Evolutionary conservation across 1,284 basidiomycete species (phyloP).

Genomic region (Cutaneotrichosporon cavernicola): DNA sequence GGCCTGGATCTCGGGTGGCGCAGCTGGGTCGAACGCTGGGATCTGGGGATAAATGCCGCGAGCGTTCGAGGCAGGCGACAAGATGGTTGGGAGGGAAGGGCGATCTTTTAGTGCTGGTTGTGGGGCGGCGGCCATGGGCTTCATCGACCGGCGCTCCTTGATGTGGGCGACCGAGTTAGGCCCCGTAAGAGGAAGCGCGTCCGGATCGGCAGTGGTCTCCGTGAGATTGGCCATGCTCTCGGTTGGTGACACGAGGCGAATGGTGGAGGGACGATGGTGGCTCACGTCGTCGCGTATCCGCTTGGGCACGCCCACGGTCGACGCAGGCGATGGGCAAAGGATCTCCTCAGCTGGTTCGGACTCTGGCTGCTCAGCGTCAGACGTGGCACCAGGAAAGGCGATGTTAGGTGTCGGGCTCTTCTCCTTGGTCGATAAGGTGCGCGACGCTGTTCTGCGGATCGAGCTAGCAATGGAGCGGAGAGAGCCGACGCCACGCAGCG

Average conservation of each 20-base stretch:
- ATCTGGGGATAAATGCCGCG: conserved; percentile 4
- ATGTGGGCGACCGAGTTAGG: conserved; percentile 29
- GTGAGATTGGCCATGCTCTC: conserved; percentile 6
- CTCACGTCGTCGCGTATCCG: conserved; percentile 31
- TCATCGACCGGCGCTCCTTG: conserved; percentile 40
- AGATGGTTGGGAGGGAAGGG: conserved; percentile 42
- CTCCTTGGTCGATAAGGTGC: conserved; percentile 19
- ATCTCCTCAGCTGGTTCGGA: conserved; percentile 22
- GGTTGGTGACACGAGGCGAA: conserved; percentile 41
- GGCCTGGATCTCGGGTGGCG: not conserved
- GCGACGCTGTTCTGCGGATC: conserved; percentile 21
- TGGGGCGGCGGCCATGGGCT: conserved; percentile 23
- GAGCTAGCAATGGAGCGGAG: conserved; percentile 25
- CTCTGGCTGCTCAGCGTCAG: conserved; percentile 11
- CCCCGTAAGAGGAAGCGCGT: conserved; percentile 40
- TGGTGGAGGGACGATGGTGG: conserved; percentile 41
- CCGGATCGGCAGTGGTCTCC: conserved; percentile 16
- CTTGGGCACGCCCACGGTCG: conserved; percentile 44
- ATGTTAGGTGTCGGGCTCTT: conserved; percentile 7
- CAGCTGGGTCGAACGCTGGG: not conserved
- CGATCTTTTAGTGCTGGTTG: conserved; percentile 16
- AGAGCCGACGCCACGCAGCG: conserved; percentile 13
- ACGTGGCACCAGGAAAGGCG: not conserved
- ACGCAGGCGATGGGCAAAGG: conserved; percentile 42
- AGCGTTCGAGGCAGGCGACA: conserved; percentile 10